phyloP scores from a whole-genome alignment of 2,329 filamentous ascomycete genomes.

The Plectosphaerella cucumerina region DNA sequence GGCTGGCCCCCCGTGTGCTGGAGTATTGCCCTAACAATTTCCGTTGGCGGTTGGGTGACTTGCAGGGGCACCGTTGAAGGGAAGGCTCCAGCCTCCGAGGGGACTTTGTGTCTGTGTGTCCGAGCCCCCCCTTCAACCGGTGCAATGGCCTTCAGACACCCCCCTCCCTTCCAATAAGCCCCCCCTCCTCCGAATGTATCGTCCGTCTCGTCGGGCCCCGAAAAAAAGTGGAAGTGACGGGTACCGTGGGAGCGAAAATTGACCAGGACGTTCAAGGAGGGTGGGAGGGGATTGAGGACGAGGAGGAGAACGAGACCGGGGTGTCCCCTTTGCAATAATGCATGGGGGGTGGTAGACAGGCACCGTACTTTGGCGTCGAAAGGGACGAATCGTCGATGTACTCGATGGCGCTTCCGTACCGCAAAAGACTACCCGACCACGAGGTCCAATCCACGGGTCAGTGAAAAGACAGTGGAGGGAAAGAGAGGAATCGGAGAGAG shows the following conservation, averaged over 20 bases:
- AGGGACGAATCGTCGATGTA: too few relatives aligned
- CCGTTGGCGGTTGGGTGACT: neutral
- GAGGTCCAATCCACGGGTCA: too few relatives aligned
- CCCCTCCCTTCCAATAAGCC: neutral
- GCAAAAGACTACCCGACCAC: too few relatives aligned
- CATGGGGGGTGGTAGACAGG: too few relatives aligned
- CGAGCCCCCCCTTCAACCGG: neutral
- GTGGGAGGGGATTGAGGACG: too few relatives aligned
- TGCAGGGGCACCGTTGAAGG: neutral
- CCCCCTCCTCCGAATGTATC: neutral
- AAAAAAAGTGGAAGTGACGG: too few relatives aligned
- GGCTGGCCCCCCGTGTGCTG: neutral
- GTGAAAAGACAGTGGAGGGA: too few relatives aligned
- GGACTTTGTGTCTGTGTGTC: neutral
- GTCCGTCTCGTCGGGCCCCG: too few relatives aligned
- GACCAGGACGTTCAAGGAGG: too few relatives aligned
- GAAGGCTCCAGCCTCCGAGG: neutral
- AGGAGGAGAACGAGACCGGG: neutral
- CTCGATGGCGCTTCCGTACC: too few relatives aligned
- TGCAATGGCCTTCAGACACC: neutral
- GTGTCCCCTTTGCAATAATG: neutral
- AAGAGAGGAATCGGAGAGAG: neutral
- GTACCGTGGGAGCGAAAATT: too few relatives aligned
- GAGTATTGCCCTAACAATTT: conserved; percentile 3
- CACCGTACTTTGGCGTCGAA: too few relatives aligned